Evolutionary conservation across 495 filamentous ascomycete species (phyloP).

Genomic region (Venustampulla echinocandica): DNA sequence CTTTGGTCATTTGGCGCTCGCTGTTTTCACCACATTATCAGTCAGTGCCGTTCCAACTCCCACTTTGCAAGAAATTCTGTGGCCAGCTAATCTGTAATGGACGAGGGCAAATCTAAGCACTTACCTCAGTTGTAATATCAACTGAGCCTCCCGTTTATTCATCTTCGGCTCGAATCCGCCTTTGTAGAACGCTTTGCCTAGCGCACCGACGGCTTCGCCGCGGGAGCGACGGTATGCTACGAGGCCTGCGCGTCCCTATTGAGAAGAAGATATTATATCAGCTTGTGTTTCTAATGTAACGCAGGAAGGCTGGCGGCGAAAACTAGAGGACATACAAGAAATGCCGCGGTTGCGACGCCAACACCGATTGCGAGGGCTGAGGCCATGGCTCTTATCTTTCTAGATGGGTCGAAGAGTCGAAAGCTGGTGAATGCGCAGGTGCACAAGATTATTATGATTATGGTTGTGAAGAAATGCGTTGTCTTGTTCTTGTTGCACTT

Average conservation of each 20-base stretch:
- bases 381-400: constrained; percentile 47
- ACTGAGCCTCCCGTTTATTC: constrained; percentile 79
- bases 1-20: constrained; percentile 76
- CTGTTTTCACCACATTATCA: constrained; percentile 38
- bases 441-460: too few species aligned
- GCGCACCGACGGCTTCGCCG: constrained; percentile 58
- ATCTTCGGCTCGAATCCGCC: constrained; percentile 93
- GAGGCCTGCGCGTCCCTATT: constrained; percentile 80
- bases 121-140: constrained; percentile 88
- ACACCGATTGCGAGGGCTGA: constrained; percentile 67
- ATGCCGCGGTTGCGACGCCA: constrained; percentile 67
- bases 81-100: neutral
- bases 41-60: neutral
- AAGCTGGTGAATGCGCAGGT: neutral
- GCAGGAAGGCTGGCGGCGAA: neutral
- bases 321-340: constrained; percentile 49
- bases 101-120: constrained; percentile 22
- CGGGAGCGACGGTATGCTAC: constrained; percentile 78
- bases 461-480: too few species aligned
- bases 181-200: constrained; percentile 91
- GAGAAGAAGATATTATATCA: constrained; percentile 1
- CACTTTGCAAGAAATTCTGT: neutral
- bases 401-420: neutral
- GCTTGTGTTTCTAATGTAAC: neutral
- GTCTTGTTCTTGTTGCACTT: too few species aligned